A percentile compares a stretch with the other conserved stretches of the same genome.
Conservation (phyloP, 768 basidiomycete genomes). For the Phlebiopsis flavidoalba region DNA sequence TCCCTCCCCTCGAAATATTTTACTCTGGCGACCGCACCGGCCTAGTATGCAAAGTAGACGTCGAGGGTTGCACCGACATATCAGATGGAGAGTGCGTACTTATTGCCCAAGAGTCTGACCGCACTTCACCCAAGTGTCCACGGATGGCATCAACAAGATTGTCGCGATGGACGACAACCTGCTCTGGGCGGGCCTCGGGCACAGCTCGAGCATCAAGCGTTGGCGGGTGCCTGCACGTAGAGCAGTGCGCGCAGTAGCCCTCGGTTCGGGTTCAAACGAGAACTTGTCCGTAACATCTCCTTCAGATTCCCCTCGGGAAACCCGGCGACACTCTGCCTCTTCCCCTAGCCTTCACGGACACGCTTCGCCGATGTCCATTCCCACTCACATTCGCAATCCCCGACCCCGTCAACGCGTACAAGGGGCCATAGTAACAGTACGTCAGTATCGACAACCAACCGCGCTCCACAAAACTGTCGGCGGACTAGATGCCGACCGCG, state of each 20-base stretch:
- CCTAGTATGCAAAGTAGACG: slow-evolving; percentile 87
- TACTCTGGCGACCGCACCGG: slow-evolving; percentile 94
- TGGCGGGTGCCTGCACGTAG: slow-evolving; percentile 68
- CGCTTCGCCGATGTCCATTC: neutral
- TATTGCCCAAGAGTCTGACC: slow-evolving; percentile 63
- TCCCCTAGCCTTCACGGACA: slow-evolving; percentile 3
- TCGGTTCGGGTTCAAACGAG: slow-evolving; percentile 9
- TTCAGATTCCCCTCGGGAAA: slow-evolving; percentile 9
- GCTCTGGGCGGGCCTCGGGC: slow-evolving; percentile 86
- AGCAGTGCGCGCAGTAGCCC: slow-evolving; percentile 26
- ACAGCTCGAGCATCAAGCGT: slow-evolving; percentile 72
- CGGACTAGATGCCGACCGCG: slow-evolving; percentile 11
- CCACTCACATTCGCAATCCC: slow-evolving; percentile 1
- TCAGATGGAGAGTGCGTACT: slow-evolving; percentile 88
- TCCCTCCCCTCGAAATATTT: slow-evolving; percentile 80
- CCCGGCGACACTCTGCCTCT: slow-evolving; percentile 2
- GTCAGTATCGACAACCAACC: slow-evolving; percentile 11
- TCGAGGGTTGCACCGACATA: slow-evolving; percentile 74
- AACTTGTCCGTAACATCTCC: slow-evolving; percentile 8
- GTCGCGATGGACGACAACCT: slow-evolving; percentile 77
- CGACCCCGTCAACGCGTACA: slow-evolving; percentile 10
- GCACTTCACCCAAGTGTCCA: slow-evolving; percentile 26
- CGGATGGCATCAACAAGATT: slow-evolving; percentile 78
- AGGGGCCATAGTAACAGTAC: slow-evolving; percentile 9
- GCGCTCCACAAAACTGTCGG: neutral